A percentile compares a stretch with the other conserved stretches of the same genome.
These are phyloP conservation scores for Carex cristatella DNA, from an alignment of 176 grass and related monocot species.

Conservation along the genomic window DNA sequence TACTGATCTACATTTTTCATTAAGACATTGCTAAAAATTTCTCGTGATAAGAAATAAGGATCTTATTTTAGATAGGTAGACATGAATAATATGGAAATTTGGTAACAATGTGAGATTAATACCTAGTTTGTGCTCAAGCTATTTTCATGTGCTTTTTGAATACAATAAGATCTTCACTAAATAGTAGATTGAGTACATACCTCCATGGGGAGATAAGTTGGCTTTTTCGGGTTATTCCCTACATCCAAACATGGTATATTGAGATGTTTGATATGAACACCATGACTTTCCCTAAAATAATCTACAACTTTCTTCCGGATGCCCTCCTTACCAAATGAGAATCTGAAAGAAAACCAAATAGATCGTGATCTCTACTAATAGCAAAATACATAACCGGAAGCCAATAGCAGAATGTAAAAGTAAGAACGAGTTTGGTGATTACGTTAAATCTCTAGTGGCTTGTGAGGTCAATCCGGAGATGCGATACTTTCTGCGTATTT, in stretches of 20 bases:
- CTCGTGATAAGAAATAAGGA: not conserved
- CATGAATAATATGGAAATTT: not conserved
- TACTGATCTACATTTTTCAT: too few species aligned
- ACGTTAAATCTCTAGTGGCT: constrained; percentile 27
- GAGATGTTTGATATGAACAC: constrained; percentile 22
- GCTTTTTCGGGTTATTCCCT: constrained; percentile 39
- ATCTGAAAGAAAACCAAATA: not conserved
- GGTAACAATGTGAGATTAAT: not conserved
- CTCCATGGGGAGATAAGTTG: constrained; percentile 77
- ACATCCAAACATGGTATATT: constrained; percentile 60
- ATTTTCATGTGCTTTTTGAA: not conserved
- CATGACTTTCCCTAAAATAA: constrained; percentile 50
- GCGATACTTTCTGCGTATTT: constrained; percentile 25
- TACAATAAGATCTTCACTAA: not conserved
- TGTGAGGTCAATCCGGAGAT: constrained; percentile 27
- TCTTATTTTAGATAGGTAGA: not conserved
- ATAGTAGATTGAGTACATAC: constrained; percentile 26
- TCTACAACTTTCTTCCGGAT: constrained; percentile 11
- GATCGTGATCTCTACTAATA: not conserved
- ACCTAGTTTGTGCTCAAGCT: not conserved
- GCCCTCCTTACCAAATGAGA: not conserved
- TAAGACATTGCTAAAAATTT: not conserved
- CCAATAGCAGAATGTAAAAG: not conserved
- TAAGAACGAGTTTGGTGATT: not conserved
- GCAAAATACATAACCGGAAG: not conserved